Percentiles rank a stretch among this genome's conserved stretches.
Conservation (phyloP, 352 stramenopile species). For the Pilasporangium apinafurcum region DNA sequence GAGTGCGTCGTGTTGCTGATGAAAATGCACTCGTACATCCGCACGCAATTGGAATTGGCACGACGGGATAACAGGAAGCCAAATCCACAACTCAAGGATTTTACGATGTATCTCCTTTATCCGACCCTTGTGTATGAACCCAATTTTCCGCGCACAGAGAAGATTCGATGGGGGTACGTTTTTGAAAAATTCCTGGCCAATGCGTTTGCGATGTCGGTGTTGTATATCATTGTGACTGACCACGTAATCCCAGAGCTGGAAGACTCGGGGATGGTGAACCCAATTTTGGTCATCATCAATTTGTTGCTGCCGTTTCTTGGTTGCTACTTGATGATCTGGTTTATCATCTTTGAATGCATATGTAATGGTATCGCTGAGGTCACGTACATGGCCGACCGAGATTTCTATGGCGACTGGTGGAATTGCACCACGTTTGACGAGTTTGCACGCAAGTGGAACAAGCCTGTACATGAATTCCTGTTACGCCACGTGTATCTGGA, state of each 20-base stretch:
- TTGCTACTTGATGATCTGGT: constrained; percentile 95
- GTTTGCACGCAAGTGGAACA: constrained; percentile 95
- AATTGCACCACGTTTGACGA: constrained; percentile 92
- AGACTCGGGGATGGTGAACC: constrained; percentile 48
- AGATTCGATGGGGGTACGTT: constrained; percentile 84
- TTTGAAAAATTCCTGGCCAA: constrained; percentile 74
- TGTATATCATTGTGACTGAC: constrained; percentile 90
- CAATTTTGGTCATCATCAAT: constrained; percentile 56
- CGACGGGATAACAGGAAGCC: constrained; percentile 19
- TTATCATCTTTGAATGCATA: constrained; percentile 96
- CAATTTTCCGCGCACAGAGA: constrained; percentile 79
- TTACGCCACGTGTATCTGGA: constrained; percentile 83
- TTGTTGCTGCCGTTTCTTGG: constrained; percentile 92
- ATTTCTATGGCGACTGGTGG: constrained; percentile 98
- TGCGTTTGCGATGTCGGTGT: constrained; percentile 66
- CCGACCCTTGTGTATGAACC: constrained; percentile 95
- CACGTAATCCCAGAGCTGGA: constrained; percentile 83
- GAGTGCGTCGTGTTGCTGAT: constrained; percentile 72
- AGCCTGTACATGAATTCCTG: constrained; percentile 95
- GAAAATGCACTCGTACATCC: constrained; percentile 84
- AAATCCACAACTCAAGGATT: constrained; percentile 41
- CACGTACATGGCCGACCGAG: constrained; percentile 82
- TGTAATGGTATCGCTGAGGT: constrained; percentile 95
- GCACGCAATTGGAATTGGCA: constrained; percentile 58
- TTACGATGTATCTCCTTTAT: constrained; percentile 62